These are phyloP conservation scores for Eutrema yunnanense DNA, from an alignment of 345 rosid species.

Conservation along the genomic window DNA sequence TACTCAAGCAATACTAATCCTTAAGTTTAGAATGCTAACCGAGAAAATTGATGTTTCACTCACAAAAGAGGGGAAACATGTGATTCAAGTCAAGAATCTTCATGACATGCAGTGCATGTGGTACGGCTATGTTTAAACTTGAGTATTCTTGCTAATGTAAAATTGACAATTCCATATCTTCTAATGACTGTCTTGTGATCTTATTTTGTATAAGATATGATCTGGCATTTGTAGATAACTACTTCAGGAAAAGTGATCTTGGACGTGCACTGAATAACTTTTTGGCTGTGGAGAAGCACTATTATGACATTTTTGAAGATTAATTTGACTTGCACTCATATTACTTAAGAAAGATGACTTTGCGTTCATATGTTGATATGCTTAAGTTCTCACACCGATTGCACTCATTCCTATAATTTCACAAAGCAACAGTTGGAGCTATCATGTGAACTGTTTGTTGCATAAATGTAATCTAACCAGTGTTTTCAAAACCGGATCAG, in stretches of 20 bases:
- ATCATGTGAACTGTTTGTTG: conserved; percentile 52
- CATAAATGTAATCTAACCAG: neutral
- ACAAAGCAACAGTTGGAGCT: conserved; percentile 90
- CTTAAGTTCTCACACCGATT: conserved; percentile 90
- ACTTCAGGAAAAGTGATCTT: conserved; percentile 88
- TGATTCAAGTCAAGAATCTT: conserved; percentile 78
- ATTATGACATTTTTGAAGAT: conserved; percentile 94
- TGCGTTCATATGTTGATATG: conserved; percentile 96
- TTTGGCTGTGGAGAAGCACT: conserved; percentile 98
- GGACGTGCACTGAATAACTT: conserved; percentile 91
- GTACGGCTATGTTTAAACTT: conserved; percentile 38
- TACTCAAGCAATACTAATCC: no score
- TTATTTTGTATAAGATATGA: conserved; percentile 61
- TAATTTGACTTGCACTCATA: conserved; percentile 98
- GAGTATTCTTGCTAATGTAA: neutral
- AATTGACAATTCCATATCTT: conserved; percentile 8
- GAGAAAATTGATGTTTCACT: conserved; percentile 90
- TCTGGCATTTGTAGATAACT: conserved; percentile 96
- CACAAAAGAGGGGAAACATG: conserved; percentile 82
- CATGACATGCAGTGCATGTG: conserved; percentile 99
- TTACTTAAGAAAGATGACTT: conserved; percentile 95
- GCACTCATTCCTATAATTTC: conserved; percentile 90
- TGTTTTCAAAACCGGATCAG: no score
- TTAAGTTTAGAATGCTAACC: no score
- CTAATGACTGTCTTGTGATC: conserved; percentile 8